A percentile compares a stretch with the other conserved stretches of the same genome.
Evolutionary conservation across 768 basidiomycete genomes (phyloP).

Genomic region (Xerocomellus chrysenteron): DNA sequence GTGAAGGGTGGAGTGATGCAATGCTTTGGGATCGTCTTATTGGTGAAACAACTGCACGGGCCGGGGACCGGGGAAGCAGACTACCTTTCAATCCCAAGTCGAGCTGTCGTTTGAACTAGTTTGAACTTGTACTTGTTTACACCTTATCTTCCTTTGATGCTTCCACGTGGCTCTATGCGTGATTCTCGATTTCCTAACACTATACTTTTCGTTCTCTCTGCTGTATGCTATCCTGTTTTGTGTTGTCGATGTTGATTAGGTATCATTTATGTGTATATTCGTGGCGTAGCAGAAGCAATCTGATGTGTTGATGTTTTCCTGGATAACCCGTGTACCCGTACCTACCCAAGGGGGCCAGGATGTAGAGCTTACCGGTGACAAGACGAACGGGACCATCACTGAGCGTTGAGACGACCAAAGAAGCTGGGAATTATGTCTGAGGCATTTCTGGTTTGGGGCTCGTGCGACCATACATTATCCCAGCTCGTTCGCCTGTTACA

Average conservation of each 20-base stretch:
- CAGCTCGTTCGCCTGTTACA: not conserved
- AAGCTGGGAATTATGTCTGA: too few relatives aligned
- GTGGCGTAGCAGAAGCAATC: not conserved
- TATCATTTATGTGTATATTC: constrained; percentile 6
- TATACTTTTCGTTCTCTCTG: constrained; percentile 9
- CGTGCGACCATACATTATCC: too few relatives aligned
- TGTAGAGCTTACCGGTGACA: too few relatives aligned
- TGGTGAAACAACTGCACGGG: constrained; percentile 31
- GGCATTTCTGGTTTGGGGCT: too few relatives aligned
- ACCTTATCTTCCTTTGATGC: not conserved
- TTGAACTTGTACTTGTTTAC: not conserved
- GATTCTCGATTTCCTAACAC: not conserved
- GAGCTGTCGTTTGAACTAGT: not conserved
- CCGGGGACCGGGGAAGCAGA: constrained; percentile 12
- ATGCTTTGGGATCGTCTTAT: constrained; percentile 26
- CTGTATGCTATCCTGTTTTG: constrained; percentile 3
- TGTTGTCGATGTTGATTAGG: not conserved
- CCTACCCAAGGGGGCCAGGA: too few relatives aligned
- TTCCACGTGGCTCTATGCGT: not conserved
- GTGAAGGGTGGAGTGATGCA: constrained; percentile 12
- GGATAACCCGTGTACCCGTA: too few relatives aligned
- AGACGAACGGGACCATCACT: too few relatives aligned
- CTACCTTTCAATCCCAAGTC: constrained; percentile 19
- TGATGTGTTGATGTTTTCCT: not conserved
- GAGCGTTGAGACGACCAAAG: too few relatives aligned